These are phyloP conservation scores for Xerocomus minutiporus DNA, from an alignment of 1,284 basidiomycete species.

Conservation along the genomic window DNA sequence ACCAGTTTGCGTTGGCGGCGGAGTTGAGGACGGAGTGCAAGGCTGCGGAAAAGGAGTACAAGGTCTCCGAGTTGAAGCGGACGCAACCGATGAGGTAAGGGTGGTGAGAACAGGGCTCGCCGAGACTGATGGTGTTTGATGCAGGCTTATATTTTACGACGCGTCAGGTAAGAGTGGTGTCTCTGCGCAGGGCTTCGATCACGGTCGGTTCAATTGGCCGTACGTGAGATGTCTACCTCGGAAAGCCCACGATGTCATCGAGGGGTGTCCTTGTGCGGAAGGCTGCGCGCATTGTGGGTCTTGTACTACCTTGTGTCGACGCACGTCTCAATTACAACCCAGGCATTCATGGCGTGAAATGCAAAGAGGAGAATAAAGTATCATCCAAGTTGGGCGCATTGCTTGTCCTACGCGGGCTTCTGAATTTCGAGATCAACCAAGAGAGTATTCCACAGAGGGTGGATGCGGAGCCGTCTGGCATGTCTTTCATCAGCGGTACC, in stretches of 20 bases:
- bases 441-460: conserved; percentile 39
- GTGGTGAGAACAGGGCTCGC: background rate
- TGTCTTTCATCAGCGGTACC: too few relatives aligned
- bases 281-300: conserved; percentile 73
- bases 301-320: background rate
- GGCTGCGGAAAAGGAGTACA: conserved; percentile 73
- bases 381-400: conserved; percentile 70
- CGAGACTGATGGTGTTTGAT: background rate
- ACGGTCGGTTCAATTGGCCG: conserved; percentile 43
- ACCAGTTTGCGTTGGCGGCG: conserved; percentile 65
- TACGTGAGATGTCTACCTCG: conserved; percentile 6
- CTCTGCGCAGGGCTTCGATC: conserved; percentile 79
- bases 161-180: conserved; percentile 66
- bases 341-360: conserved; percentile 63
- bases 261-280: conserved; percentile 62
- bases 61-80: conserved; percentile 50
- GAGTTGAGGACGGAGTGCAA: conserved; percentile 89
- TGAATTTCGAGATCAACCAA: conserved; percentile 51
- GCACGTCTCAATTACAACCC: background rate
- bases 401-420: conserved; percentile 57
- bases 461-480: conserved; percentile 7
- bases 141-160: conserved; percentile 85
- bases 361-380: conserved; percentile 65
- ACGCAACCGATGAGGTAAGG: conserved; percentile 78
- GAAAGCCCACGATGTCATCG: conserved; percentile 62